Evolutionary conservation across 2,329 filamentous ascomycete genomes (phyloP), one percentile per base, ranked within the genome.

Genomic region (Botrytis fragariae): DNA sequence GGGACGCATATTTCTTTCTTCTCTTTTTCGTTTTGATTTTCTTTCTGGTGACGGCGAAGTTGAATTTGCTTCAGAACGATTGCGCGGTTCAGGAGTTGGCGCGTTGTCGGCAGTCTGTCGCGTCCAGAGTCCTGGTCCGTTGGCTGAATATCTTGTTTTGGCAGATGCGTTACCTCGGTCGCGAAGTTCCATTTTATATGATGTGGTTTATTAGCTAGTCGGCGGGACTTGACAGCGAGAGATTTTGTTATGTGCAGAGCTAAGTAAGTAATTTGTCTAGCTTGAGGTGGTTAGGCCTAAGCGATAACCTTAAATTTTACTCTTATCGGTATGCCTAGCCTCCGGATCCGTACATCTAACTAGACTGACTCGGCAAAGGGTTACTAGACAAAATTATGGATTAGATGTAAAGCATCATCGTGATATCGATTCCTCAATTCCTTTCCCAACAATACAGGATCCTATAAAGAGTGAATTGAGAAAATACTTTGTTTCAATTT

Each of bases 101-200:
- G 35, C 25, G 25, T 57, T 57, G 7, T 42, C 37, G 8, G n/a
- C 18, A 42, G 51, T 37, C 51, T 4, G 37, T 57, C 65, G 48
- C 16, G 65, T 69, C 65, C 65, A 69, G 18, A 69, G 65, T 42
- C 65, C 65, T 42, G 65, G 65, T 25, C 65, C 65, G 48, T 69
- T 57, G 35, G 65, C 65, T 32, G 65, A 69, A 42, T 69, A 59
- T 57, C 65, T 51, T 69, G 48, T 69, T 69, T 69, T 69, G 48
- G 48, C n/a, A 32, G 48, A 57, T 12, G 37, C 16, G n/a, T 22
- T 57, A 32, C 64, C 45, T 22, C 65, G 65, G 48, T 69, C 48
- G 65, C 65, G 65, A 69, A 69, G 65, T 69, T 69, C 65, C 65
- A 69, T 69, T 57, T 57, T 59, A 42, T 42, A 57, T 42, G 44